These are phyloP conservation scores for Hippophae gyantsensis DNA, from an alignment of 306 rosid species.

Conservation along the genomic window DNA sequence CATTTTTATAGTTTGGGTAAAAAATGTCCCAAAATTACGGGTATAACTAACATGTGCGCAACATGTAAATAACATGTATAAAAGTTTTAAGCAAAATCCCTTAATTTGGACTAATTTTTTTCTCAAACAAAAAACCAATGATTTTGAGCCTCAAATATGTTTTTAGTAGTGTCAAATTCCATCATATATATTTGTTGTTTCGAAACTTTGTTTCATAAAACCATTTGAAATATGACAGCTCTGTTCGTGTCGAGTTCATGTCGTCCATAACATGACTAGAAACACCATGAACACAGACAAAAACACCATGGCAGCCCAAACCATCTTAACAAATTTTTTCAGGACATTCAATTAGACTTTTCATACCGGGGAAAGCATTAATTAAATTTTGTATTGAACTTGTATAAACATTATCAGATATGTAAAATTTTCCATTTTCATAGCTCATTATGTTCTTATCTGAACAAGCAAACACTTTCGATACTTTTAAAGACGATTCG, in stretches of 20 bases:
- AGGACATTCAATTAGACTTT: constrained; percentile 45
- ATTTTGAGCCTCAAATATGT: constrained; percentile 4
- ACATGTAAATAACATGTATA: no score
- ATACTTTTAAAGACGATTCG: constrained; percentile 35
- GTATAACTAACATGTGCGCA: no score
- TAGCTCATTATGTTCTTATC: constrained; percentile 26
- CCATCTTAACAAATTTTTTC: constrained; percentile 32
- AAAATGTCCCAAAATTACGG: no score
- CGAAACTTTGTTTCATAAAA: constrained; percentile 28
- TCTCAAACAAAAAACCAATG: no score
- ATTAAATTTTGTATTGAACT: constrained; percentile 44
- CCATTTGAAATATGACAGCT: constrained; percentile 20
- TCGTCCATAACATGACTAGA: constrained; percentile 42
- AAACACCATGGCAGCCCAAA: constrained; percentile 33
- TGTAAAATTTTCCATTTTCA: constrained; percentile 9
- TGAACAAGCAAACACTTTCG: constrained; percentile 37
- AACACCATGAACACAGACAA: constrained; percentile 36
- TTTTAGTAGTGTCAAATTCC: constrained; percentile 23
- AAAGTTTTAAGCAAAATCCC: no score
- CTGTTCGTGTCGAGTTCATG: constrained; percentile 19
- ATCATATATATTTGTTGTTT: constrained; percentile 8
- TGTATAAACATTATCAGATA: constrained; percentile 27
- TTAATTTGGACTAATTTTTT: no score
- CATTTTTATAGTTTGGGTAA: no score
- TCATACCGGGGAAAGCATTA: constrained; percentile 44